Conservation (phyloP, 768 basidiomycete species). For the Leccinum rimulosum region DNA sequence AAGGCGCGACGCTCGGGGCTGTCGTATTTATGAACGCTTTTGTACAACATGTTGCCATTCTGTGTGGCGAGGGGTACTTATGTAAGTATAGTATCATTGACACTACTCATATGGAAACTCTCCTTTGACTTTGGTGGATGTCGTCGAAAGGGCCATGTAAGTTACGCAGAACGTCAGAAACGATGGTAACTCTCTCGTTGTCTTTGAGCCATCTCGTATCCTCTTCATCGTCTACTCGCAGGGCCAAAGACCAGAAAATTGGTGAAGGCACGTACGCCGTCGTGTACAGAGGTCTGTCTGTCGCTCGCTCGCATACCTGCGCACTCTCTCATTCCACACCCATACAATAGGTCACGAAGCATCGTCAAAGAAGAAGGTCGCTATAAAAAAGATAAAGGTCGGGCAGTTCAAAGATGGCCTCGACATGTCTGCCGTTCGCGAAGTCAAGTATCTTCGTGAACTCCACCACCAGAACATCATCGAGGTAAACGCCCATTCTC, state of each 20-base stretch:
- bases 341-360: slow-evolving; percentile 66
- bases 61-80: background rate
- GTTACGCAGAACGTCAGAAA: slow-evolving; percentile 61
- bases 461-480: slow-evolving; percentile 94
- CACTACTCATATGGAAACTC: slow-evolving; percentile 2
- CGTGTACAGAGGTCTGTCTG: slow-evolving; percentile 76
- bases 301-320: background rate
- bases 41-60: slow-evolving; percentile 29
- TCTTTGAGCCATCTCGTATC: background rate
- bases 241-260: slow-evolving; percentile 79
- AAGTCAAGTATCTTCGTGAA: slow-evolving; percentile 96
- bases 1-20: background rate
- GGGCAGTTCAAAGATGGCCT: slow-evolving; percentile 97
- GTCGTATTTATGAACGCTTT: slow-evolving; percentile 19
- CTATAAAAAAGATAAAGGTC: slow-evolving; percentile 98
- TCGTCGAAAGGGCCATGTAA: slow-evolving; percentile 66
- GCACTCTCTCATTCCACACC: slow-evolving; percentile 1
- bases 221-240: slow-evolving; percentile 29
- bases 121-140: slow-evolving; percentile 56
- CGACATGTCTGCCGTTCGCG: slow-evolving; percentile 98
- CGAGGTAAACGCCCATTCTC: slow-evolving; percentile 50
- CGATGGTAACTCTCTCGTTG: slow-evolving; percentile 45
- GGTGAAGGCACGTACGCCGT: slow-evolving; percentile 96
- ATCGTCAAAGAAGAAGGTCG: slow-evolving; percentile 77
- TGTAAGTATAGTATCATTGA: too few relatives aligned